Base-by-base conservation (phyloP, 169 alveolate genomes). In the Plasmodium coatneyi region DNA sequence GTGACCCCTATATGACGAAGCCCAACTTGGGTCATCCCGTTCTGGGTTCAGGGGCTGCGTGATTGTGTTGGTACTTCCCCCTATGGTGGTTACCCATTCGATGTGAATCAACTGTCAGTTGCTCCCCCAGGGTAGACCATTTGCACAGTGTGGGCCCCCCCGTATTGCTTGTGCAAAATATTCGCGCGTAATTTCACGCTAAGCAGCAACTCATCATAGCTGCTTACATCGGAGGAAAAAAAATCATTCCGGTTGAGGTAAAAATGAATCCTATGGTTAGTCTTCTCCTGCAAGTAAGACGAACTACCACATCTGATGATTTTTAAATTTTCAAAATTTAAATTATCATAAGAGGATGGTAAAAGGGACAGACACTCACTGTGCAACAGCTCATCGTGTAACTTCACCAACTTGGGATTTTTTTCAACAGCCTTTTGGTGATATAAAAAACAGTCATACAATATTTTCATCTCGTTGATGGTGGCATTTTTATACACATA, bases 161-260 rank as follows among this genome's bases (percentile, higher is more conserved):
- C 71, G 39, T 60, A 5, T n/a, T 39, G 60, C 32, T 41, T 76
- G 36, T 7, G 30, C 34, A 87, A 25, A 28, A 87, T 36, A 12
- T 43, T 80, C 19, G 60, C 72, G 36, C 82, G 80, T 9, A 87
- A 41, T 22, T 60, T 87, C 1, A 87, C 89, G 49, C 82, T 87
- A 28, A 49, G 54, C 16, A 87, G 34, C 34, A 66, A 39, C 34
- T 70, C 71, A 7, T 87, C 93, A 71, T 78, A 87, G 9, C 28
- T n/a, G 19, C 72, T 39, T 30, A 39, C 49, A n/a, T 79, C 52
- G 9, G 93, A 14, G 2, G 93, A 41, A 79, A 36, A 87, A 46
- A 87, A 87, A 87, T 87, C 93, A 66, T 87, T 87, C 71, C 71
- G 39, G n/a, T 72, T 87, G 6, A 87, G 71, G 34, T 87, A 87